Evolutionary conservation across 163 green algal species (phyloP), one percentile per base, ranked within the genome.

Genomic region (Prototheca wickerhamii): DNA sequence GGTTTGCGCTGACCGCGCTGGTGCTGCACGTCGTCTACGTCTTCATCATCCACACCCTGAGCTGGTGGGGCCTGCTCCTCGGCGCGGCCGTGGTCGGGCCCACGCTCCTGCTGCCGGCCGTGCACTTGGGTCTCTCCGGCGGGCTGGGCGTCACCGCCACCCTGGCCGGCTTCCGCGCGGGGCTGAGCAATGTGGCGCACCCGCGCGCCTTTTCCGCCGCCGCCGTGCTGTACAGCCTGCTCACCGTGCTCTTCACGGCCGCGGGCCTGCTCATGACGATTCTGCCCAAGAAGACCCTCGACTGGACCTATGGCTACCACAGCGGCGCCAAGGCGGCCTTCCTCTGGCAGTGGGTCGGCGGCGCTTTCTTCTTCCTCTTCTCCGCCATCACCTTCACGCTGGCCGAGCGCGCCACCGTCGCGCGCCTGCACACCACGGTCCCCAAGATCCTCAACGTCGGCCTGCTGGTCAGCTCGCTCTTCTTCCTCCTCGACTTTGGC

Each of bases 291-390:
- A 30, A 58, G 20, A 72, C 69, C 18, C 49, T 76, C 2, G 57
- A 63, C 20, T 76, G 69, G 69, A 35, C 23, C 3, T 68, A 72
- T 58, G 69, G 69, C 44, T 72, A 72, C 52, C 50, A 77, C 58
- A 54, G 25, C 6, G 64, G 64, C 64, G 57, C 55, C 26, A 51
- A 50, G 12, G 43, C 58, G n/a, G 28, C 44, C 28, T 72, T 77
- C 58, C 63, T 77, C 59, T 77, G 70, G 64, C 64, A 72, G 63
- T 72, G 59, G 64, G 68, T 72, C 50, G 65, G 64, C 52, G 46
- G 51, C n/a, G 64, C 61, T 40, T 46, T 77, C 21, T 40, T 77
- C 61, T 69, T 71, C 58, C 63, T 76, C 49, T 72, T 76, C 58
- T 58, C 70, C 0, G 58, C 63, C 43, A 68, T 76, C 40, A 69